Conservation (phyloP, 495 filamentous ascomycete genomes). For the Aspergillus cristatus region DNA sequence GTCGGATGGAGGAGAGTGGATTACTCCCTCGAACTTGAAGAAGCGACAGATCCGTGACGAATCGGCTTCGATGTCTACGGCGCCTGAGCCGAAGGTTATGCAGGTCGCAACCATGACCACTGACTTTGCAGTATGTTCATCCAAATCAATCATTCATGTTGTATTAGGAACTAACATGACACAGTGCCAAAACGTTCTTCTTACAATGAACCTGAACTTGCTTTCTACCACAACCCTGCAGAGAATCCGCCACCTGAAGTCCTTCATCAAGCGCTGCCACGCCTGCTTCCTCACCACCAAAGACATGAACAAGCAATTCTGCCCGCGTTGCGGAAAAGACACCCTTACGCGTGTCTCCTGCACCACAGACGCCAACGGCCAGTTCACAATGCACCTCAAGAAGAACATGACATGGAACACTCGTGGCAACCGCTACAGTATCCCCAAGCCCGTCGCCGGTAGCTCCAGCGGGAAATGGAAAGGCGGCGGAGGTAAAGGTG, state of each 20-base stretch:
- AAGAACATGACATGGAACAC: slow-evolving; percentile 96
- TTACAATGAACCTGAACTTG: slow-evolving; percentile 91
- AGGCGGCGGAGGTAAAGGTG: slow-evolving; percentile 72
- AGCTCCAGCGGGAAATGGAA: slow-evolving; percentile 64
- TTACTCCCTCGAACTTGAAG: slow-evolving; percentile 87
- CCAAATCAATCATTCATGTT: neutral
- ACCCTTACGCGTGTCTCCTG: slow-evolving; percentile 82
- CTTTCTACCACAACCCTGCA: slow-evolving; percentile 62
- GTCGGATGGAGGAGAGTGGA: slow-evolving; percentile 77
- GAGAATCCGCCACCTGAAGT: slow-evolving; percentile 70
- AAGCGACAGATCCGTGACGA: slow-evolving; percentile 66
- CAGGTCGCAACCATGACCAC: slow-evolving; percentile 82
- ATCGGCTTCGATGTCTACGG: slow-evolving; percentile 34
- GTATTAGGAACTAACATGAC: slow-evolving; percentile 3
- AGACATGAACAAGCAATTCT: slow-evolving; percentile 87
- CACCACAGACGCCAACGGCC: slow-evolving; percentile 67
- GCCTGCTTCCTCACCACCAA: slow-evolving; percentile 83
- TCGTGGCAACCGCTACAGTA: slow-evolving; percentile 76
- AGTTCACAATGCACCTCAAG: slow-evolving; percentile 83
- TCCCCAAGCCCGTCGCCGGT: slow-evolving; percentile 85
- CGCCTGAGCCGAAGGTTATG: slow-evolving; percentile 51
- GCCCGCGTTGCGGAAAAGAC: slow-evolving; percentile 77
- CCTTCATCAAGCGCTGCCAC: slow-evolving; percentile 87
- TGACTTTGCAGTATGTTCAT: slow-evolving; percentile 71
- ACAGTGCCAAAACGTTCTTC: slow-evolving; percentile 73